A percentile compares a stretch with the other conserved stretches of the same genome.
phyloP scores from a whole-genome alignment of 2,329 filamentous ascomycete genomes.

The Pestalotiopsis sp. region DNA sequence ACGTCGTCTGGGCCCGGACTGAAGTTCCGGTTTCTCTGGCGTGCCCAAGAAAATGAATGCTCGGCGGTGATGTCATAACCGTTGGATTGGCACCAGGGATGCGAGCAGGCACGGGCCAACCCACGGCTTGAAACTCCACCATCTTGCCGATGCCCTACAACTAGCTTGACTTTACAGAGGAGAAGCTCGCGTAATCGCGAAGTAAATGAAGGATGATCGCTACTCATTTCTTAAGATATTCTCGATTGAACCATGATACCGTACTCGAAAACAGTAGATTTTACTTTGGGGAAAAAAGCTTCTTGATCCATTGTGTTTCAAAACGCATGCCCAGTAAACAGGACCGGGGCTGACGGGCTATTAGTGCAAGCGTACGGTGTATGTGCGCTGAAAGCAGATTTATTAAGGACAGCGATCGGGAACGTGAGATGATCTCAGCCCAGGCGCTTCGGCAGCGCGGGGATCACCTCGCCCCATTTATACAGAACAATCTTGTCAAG shows the following conservation, averaged over 20 bases:
- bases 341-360: too few relatives aligned
- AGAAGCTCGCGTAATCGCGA: background rate
- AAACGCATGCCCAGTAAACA: too few relatives aligned
- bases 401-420: background rate
- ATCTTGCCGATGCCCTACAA: background rate
- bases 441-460: background rate
- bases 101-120: background rate
- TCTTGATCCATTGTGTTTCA: background rate
- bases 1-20: background rate
- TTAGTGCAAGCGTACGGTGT: too few relatives aligned
- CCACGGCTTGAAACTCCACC: background rate
- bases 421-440: background rate
- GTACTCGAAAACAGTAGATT: too few relatives aligned
- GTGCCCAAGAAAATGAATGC: background rate
- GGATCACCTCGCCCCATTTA: background rate
- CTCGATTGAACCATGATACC: too few relatives aligned
- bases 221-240: too few relatives aligned
- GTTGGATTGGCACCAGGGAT: slow-evolving; percentile 2
- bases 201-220: too few relatives aligned
- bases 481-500: background rate
- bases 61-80: slow-evolving; percentile 10
- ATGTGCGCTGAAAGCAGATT: background rate
- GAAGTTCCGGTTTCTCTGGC: background rate
- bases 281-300: background rate
- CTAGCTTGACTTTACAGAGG: background rate